Evolutionary conservation across 2,329 filamentous ascomycete species (phyloP).

Genomic region (Elsinoe necatrix): DNA sequence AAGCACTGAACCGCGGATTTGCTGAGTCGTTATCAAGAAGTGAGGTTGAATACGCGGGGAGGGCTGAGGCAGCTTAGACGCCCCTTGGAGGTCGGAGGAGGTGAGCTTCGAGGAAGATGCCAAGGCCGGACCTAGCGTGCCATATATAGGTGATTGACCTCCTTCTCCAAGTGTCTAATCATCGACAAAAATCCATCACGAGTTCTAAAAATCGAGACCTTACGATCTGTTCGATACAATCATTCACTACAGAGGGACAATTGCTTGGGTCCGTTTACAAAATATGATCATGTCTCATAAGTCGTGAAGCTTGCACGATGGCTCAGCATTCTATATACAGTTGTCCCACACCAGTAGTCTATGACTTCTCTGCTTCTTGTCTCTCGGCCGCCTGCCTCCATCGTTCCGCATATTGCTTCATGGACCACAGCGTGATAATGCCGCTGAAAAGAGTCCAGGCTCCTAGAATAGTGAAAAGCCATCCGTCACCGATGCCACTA

Average conservation of each 20-base stretch:
- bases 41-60: not conserved
- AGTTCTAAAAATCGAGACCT: no score
- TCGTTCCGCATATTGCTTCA: conserved; percentile 28
- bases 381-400: conserved; percentile 23
- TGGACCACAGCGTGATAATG: conserved; percentile 25
- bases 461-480: conserved; percentile 57
- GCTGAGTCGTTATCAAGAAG: not conserved
- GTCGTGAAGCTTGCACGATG: not conserved
- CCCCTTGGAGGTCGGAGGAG: conserved; percentile 8
- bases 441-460: conserved; percentile 25
- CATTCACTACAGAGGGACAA: no score
- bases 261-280: no score
- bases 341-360: not conserved
- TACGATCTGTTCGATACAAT: no score
- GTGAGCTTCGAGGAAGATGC: not conserved
- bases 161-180: no score
- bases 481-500: conserved; percentile 61
- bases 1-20: not conserved
- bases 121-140: not conserved
- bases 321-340: conserved; percentile 5
- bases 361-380: not conserved
- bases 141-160: not conserved
- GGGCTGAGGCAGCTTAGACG: not conserved
- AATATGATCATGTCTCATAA: conserved; percentile 5
- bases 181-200: no score